Evolutionary conservation across 768 basidiomycete genomes (phyloP), one percentile per base, ranked within the genome.

Genomic region (Leccinum obscurum): DNA sequence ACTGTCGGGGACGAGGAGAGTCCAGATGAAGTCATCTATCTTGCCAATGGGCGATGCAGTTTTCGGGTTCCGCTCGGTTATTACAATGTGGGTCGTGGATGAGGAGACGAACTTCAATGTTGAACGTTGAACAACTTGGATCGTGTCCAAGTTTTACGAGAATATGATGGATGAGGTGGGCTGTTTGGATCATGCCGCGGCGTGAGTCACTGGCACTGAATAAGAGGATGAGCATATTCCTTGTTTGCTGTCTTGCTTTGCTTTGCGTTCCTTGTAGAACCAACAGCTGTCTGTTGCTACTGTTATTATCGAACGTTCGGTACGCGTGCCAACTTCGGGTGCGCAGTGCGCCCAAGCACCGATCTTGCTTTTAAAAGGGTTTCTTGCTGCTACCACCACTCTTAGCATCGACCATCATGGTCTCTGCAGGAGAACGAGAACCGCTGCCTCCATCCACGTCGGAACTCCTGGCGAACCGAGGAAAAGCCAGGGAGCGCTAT

Each of bases 391-490:
- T 32, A 32, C 32, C 10, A 10, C 3, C 32, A 32, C 32, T 34
- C 13, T 34, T 35, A 35, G 13, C 34, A 35, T 35, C 34, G 34
- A 35, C 34, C 34, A 6, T 14, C 41, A 61, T 61, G 57, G 20
- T 28, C 10, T 22, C 56, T 8, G 9, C 35, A 37, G 60, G 50
- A 24, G n/a, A n/a, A 44, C 41, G n/a, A 44, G 41, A 44, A 10
- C 61, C 56, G 5, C 61, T 62, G 1, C 61, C 61, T 26, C 53
- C 58, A 17, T 8, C 41, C 50, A 34, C 55, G 39, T 51, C 53
- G 0, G 61, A 62, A 14, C 58, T 62, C 20, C 53, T 62, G 9
- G 49, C 22, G 8, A 9, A 62, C 8, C 37, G 24, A 51, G n/a
- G 3, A 2, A 32, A 24, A 20, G 37, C 34, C 2, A 24, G 54